Evolutionary conservation across 169 alveolate genomes (phyloP), one percentile per base, ranked within the genome.

Genomic region (Pseudocohnilembus persalinus): DNA sequence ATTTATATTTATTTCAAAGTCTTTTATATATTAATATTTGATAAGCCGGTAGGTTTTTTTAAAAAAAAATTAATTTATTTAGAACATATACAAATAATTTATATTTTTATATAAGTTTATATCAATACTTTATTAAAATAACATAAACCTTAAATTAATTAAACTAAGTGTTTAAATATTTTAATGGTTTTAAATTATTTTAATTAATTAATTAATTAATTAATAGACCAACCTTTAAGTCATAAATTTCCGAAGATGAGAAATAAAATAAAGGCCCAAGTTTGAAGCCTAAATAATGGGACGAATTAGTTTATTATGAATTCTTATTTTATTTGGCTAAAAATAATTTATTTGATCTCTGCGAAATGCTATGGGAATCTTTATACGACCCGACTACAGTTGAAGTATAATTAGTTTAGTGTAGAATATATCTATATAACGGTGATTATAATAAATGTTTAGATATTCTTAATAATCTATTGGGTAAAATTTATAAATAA

Each of bases 241-340:
- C 76, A 11, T 28, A 77, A 34, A 74, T 72, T 75, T 80, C 72
- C 32, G 86, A 86, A 64, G 79, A 80, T n/a, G 87, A 82, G 29
- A 73, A 86, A 64, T 74, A 79, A 0, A 86, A 86, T 49, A 86
- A 86, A 68, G 90, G 87, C 16, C 90, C 90, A 0, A 64, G 49
- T 0, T 68, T 86, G 27, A 63, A 77, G 27, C 35, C 74, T 29
- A 82, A 86, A 74, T 64, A 86, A 49, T 72, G 75, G 73, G 85
- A 86, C 75, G 75, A 79, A 73, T 80, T 11, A 11, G 68, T 86
- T 27, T 31, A 86, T 63, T 64, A 73, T 30, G 87, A 86, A 81
- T 63, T 86, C 31, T 64, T 86, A 32, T 83, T 80, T 27, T 86
- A 74, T 77, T 86, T 86, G 29, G 35, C 83, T 20, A 74, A 78